Conservation (phyloP, 441 rosid species). For the Erodium texanum region DNA sequence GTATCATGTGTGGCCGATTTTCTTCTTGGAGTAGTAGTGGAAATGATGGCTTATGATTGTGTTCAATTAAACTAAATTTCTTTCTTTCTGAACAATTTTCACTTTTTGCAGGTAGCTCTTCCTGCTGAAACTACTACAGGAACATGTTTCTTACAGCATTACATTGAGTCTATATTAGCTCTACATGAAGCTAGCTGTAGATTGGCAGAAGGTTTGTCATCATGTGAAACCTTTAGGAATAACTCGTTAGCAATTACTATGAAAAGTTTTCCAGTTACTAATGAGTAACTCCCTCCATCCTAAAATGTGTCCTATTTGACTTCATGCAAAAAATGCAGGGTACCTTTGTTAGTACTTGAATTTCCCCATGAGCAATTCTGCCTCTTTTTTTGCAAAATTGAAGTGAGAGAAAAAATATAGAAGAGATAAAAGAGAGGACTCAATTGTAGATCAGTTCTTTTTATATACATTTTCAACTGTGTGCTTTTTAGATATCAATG, state of each 20-base stretch:
- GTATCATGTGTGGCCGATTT: neutral
- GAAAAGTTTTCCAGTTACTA: neutral
- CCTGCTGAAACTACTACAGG: conserved; percentile 84
- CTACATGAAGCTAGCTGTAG: conserved; percentile 74
- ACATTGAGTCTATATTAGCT: conserved; percentile 74
- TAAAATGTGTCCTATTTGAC: neutral
- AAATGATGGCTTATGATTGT: neutral
- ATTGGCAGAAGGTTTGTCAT: conserved; percentile 51
- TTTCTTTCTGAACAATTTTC: conserved; percentile 4
- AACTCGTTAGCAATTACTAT: neutral
- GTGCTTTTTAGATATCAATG: neutral
- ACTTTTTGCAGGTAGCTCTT: conserved; percentile 68
- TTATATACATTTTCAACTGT: neutral
- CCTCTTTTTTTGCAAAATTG: neutral
- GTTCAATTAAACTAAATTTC: conserved; percentile 11
- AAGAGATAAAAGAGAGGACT: neutral
- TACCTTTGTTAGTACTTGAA: neutral
- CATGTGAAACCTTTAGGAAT: neutral
- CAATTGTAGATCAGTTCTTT: neutral
- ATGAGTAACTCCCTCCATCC: neutral
- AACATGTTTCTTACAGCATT: conserved; percentile 73
- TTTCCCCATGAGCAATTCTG: neutral
- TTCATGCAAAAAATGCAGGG: neutral
- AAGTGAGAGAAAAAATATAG: too few relatives aligned
- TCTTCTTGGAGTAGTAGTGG: too few relatives aligned